phyloP scores from a whole-genome alignment of 2,329 filamentous ascomycete genomes.

The Sporothrix globosa region DNA sequence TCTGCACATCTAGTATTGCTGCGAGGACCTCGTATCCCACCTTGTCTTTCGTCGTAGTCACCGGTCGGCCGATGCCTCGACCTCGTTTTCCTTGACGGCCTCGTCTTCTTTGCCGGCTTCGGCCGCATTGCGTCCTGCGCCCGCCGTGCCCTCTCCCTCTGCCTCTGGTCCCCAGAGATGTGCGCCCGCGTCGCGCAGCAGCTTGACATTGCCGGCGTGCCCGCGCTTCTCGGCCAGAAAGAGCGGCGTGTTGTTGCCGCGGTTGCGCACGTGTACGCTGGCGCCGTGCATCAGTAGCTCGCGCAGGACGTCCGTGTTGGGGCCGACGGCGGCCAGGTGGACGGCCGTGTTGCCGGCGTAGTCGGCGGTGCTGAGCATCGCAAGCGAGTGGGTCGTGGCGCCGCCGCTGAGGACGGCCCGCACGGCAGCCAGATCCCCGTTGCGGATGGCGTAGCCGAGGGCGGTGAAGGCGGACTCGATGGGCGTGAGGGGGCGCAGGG shows the following conservation, averaged over 20 bases:
- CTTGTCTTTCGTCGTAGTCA: too few relatives aligned
- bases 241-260: conserved; percentile 67
- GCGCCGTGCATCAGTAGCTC: conserved; percentile 64
- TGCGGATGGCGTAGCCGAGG: conserved; percentile 77
- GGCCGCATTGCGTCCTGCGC: background rate
- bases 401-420: conserved; percentile 69
- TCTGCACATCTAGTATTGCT: background rate
- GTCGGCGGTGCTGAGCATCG: conserved; percentile 73
- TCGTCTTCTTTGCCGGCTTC: background rate
- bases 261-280: conserved; percentile 68
- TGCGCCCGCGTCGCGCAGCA: conserved; percentile 63
- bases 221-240: conserved; percentile 65
- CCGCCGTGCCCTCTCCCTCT: background rate
- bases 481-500: conserved; percentile 47
- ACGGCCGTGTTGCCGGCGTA: conserved; percentile 78
- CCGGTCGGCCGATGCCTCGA: background rate
- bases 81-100: background rate
- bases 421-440: conserved; percentile 68
- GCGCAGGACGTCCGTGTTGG: conserved; percentile 58
- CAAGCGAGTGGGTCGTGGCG: conserved; percentile 47
- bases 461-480: conserved; percentile 69
- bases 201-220: conserved; percentile 55
- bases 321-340: conserved; percentile 61
- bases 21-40: too few relatives aligned
- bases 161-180: conserved; percentile 59